These are phyloP conservation scores for Mrakia gelida DNA, from an alignment of 768 basidiomycete genomes.

Conservation along the genomic window DNA sequence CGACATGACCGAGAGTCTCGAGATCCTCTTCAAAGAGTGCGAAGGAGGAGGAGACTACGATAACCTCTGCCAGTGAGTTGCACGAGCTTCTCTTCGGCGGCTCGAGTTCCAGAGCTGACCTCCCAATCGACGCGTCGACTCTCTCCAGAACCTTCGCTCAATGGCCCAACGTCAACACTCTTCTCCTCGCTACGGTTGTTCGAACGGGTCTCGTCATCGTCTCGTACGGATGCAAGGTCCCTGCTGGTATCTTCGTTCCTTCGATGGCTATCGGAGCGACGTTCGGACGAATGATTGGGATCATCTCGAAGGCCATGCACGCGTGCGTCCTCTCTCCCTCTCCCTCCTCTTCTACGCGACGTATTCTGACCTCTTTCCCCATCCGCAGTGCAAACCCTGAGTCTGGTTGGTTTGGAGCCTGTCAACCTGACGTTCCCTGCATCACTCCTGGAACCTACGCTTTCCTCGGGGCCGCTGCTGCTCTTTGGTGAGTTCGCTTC, in stretches of 20 bases:
- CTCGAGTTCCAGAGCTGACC: not conserved
- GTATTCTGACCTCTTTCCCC: not conserved
- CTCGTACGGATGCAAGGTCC: conserved; percentile 94
- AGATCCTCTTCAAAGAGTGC: conserved; percentile 91
- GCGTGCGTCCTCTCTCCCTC: conserved; percentile 48
- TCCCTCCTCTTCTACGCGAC: not conserved
- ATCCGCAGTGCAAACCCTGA: conserved; percentile 65
- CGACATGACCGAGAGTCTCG: conserved; percentile 96
- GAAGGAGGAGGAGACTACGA: conserved; percentile 87
- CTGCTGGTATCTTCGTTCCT: conserved; percentile 95
- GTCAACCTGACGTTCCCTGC: conserved; percentile 86
- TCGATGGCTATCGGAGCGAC: conserved; percentile 98
- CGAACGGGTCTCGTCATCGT: conserved; percentile 80
- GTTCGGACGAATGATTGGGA: conserved; percentile 95
- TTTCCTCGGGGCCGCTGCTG: conserved; percentile 92
- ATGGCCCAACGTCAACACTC: conserved; percentile 90
- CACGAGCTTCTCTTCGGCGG: too few species aligned
- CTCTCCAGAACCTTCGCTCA: conserved; percentile 71
- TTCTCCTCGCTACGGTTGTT: conserved; percentile 84
- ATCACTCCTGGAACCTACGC: conserved; percentile 99
- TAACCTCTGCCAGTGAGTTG: conserved; percentile 89
- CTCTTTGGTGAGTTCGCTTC: conserved; percentile 62
- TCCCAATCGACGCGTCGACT: not conserved
- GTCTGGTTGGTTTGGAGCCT: conserved; percentile 83
- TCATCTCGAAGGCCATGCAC: conserved; percentile 89